A percentile compares a stretch with the other conserved stretches of the same genome.
phyloP scores from a whole-genome alignment of 805 yeast species.

The Zygosaccharomyces pseudorouxii region DNA sequence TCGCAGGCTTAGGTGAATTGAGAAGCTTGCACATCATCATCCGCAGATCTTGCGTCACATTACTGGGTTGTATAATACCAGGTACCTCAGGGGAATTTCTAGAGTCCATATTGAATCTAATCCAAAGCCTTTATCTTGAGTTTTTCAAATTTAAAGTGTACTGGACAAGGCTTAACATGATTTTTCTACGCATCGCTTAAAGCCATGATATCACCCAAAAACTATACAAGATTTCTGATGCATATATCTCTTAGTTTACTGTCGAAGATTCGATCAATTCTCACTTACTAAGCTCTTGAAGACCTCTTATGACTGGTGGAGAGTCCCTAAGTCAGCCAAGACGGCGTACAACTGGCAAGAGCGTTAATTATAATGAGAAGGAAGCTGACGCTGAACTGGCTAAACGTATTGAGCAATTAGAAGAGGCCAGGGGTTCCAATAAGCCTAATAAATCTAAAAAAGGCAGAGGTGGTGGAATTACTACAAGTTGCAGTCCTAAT shows the following conservation, averaged over 20 bases:
- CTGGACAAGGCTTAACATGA: background rate
- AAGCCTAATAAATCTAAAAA: slow-evolving; percentile 4
- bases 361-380: slow-evolving; percentile 29
- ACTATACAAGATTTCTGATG: background rate
- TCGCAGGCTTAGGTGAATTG: slow-evolving; percentile 46
- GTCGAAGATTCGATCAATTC: background rate
- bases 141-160: background rate
- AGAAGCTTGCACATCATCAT: slow-evolving; percentile 61
- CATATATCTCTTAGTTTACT: background rate
- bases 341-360: slow-evolving; percentile 22
- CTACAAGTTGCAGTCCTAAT: background rate
- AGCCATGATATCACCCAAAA: background rate
- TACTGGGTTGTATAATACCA: slow-evolving; percentile 71
- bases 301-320: slow-evolving; percentile 6
- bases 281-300: background rate
- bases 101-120: slow-evolving; percentile 7
- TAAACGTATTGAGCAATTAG: slow-evolving; percentile 20
- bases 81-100: slow-evolving; percentile 68
- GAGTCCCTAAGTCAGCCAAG: slow-evolving; percentile 6
- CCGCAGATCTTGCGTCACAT: slow-evolving; percentile 62
- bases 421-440: slow-evolving; percentile 3
- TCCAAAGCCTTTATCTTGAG: background rate
- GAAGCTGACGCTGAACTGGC: slow-evolving; percentile 27
- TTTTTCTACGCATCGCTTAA: background rate
- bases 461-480: slow-evolving; percentile 4